These are phyloP conservation scores for Beta corolliflora DNA, from an alignment of 179 eudicot genomes.

Conservation along the genomic window DNA sequence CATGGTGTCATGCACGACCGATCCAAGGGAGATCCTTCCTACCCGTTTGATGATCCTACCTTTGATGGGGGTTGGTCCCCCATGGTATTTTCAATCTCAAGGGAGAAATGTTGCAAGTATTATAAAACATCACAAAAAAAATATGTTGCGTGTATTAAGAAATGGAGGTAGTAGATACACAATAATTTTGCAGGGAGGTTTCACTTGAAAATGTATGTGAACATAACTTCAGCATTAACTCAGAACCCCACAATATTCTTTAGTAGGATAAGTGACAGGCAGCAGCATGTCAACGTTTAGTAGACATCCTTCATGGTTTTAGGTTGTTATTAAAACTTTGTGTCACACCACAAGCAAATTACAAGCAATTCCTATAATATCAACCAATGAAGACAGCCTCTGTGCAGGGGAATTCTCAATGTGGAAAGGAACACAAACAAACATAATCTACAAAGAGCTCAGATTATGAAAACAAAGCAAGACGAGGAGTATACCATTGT, in stretches of 20 bases:
- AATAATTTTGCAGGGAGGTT: not conserved
- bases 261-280: not conserved
- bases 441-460: not conserved
- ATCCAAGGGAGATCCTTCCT: no score
- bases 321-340: not conserved
- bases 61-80: no score
- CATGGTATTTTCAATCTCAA: no score
- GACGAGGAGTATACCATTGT: constrained; percentile 37
- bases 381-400: not conserved
- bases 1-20: no score
- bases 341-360: not conserved
- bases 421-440: not conserved
- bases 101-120: no score
- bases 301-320: not conserved
- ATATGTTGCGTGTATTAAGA: no score
- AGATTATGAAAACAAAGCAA: not conserved
- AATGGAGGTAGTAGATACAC: no score
- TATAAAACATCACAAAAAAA: no score
- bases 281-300: not conserved
- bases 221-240: not conserved
- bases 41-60: no score
- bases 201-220: not conserved
- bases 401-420: not conserved
- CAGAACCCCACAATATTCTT: not conserved
- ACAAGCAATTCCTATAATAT: not conserved